These are phyloP conservation scores for Epichloe hybrida DNA, from an alignment of 2,329 filamentous ascomycete genomes.

Conservation along the genomic window DNA sequence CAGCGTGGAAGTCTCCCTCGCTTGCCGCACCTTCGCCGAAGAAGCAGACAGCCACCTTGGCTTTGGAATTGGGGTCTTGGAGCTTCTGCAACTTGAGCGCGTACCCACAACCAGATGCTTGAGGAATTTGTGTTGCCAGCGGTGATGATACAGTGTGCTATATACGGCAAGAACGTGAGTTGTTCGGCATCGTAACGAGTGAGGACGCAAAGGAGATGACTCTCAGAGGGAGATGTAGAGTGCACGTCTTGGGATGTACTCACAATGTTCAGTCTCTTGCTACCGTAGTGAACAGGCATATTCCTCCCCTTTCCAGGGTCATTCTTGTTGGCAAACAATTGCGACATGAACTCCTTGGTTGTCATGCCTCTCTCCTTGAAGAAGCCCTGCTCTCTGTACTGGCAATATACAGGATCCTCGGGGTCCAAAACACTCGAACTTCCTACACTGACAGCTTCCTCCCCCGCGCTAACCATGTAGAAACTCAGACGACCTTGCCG, in stretches of 20 bases:
- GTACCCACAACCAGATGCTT: constrained; percentile 77
- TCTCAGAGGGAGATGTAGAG: background rate
- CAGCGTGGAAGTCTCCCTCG: constrained; percentile 86
- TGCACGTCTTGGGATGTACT: constrained; percentile 17
- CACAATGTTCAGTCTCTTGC: constrained; percentile 69
- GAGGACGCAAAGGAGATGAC: background rate
- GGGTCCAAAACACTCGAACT: constrained; percentile 70
- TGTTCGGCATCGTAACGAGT: background rate
- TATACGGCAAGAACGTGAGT: background rate
- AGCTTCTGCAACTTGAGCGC: constrained; percentile 70
- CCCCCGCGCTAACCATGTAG: constrained; percentile 92
- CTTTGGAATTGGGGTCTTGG: constrained; percentile 53
- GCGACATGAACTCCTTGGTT: constrained; percentile 83
- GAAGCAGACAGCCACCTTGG: constrained; percentile 65
- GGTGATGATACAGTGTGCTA: constrained; percentile 75
- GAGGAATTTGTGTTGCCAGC: constrained; percentile 77
- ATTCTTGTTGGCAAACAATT: constrained; percentile 76
- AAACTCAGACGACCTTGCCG: constrained; percentile 87
- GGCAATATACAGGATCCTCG: constrained; percentile 84
- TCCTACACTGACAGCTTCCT: constrained; percentile 87
- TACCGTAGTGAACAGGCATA: constrained; percentile 96
- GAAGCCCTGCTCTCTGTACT: constrained; percentile 88
- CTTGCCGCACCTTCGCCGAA: constrained; percentile 86
- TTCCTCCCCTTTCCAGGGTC: constrained; percentile 75
- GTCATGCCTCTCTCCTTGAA: constrained; percentile 82